Evolutionary conservation across 352 stramenopile species (phyloP), one percentile per base, ranked within the genome.

Genomic region (Globisporangium apiculatum): DNA sequence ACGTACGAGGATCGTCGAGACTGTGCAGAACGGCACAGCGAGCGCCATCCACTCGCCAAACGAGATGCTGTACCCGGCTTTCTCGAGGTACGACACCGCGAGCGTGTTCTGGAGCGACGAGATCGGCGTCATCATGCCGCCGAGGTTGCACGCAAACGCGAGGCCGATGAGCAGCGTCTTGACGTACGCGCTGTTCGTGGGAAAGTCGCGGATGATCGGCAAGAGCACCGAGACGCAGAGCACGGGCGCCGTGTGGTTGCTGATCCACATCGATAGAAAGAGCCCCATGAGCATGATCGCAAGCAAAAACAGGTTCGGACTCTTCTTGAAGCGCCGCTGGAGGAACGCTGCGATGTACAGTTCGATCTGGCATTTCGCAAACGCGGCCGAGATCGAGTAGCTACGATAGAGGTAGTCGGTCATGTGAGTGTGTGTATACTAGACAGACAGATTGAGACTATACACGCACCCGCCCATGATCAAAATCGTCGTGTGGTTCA

Each of bases 91-190:
- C 9, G 83, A 93, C 45, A 93, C 83, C 0, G 86, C 86, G 17
- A 95, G 66, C 1, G 83, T 92, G 63, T 95, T 95, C 53, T 97
- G 90, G 31, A 97, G 67, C 55, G 86, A 96, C 46, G 90, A 90
- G 65, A 97, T 97, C 1, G 90, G 90, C 15, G 90, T 97, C 83
- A 97, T 95, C 90, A 97, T 97, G 37, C 89, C 90, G 38, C 90
- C 89, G 15, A 97, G 69, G 61, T 97, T 97, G 66, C 90, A 97
- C 1, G 90, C 89, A 53, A 97, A 97, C n/a, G 90, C 89, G 35
- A 97, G 74, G 1, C 90, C 90, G 48, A 97, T 91, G 31, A 97
- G 72, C 56, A 97, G 73, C 7, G 89, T 94, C 70, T 97, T 96
- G 42, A 93, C 89, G 60, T 93, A 95, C 7, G 71, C 73, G 64